Base-by-base conservation (phyloP, 2,329 filamentous ascomycete genomes). In the Coleophoma cylindrospora region DNA sequence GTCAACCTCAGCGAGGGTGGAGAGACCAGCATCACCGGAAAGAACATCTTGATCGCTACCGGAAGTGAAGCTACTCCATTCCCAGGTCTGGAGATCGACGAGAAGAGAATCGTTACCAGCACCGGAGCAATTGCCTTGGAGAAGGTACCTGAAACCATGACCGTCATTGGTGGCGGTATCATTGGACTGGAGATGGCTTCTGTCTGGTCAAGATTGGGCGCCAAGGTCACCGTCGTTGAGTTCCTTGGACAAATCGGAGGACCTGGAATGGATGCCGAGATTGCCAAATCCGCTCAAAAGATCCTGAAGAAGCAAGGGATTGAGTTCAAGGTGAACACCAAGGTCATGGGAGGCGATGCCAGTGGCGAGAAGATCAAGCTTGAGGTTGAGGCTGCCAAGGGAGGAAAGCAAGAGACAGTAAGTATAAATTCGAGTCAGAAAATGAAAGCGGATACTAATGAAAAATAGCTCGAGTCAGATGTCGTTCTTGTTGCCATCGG, bases 161-260 rank as follows among this genome's bases (percentile, higher is more conserved):
- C 95, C 57, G 94, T 99, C 64, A 96, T 99, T 67, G 94, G 94
- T 62, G 94, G 94, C 68, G 94, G 94, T 70, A 99, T 99, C 70
- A 99, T 99, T 66, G 94, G 94, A 68, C 83, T 99, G 40, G 94
- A 99, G 75, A 99, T 99, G 94, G 90, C 77, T 57, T 97, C 92
- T 48, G 94, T 99, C 48, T 99, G 94, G 94, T 96, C 91, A 54
- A 83, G 94, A 64, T 79, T 99, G 54, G 94, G 94, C 57, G 73
- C 91, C 57, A 89, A 97, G 73, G 94, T 99, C 53, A 99, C 94
- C 54, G 91, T 99, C 52, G 91, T 99, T 51, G 94, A 99, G 74
- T 99, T 94, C 75, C 78, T 99, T 50, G 83, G 86, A 64, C 91
- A 96, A 76, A 97, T 99, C 60, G 94, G 94, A 72, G 94, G 94